These are phyloP conservation scores for Gracilaria gracilis DNA, from an alignment of 23 red algal species.

Conservation along the genomic window DNA sequence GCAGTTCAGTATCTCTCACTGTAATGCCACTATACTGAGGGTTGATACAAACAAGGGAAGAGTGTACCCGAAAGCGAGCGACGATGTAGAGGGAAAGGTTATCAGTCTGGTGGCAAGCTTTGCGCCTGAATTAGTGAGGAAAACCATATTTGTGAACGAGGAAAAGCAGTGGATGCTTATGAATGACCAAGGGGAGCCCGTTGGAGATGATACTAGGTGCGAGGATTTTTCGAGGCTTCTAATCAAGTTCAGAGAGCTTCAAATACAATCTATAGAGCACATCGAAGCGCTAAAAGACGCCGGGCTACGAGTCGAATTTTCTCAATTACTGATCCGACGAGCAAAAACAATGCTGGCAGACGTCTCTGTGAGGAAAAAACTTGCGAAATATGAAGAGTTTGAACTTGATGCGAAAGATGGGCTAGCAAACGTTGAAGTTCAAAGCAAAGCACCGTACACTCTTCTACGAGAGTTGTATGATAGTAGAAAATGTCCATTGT, in stretches of 20 bases:
- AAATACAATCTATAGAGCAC: neutral
- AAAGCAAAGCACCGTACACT: neutral
- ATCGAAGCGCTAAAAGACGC: neutral
- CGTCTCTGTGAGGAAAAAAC: too few relatives aligned
- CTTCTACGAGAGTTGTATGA: neutral
- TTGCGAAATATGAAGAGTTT: too few relatives aligned
- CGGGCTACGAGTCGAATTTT: neutral
- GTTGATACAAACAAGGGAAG: slow-evolving; percentile 15
- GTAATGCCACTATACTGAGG: neutral
- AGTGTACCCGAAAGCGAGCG: slow-evolving; percentile 33
- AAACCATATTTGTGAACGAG: slow-evolving; percentile 34
- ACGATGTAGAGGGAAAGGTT: neutral
- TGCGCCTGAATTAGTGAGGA: slow-evolving; percentile 3
- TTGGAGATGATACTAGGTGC: too few relatives aligned
- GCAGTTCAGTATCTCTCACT: neutral
- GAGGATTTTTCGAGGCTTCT: neutral
- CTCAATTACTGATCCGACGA: neutral
- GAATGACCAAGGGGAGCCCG: neutral
- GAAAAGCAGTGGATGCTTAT: slow-evolving; percentile 48
- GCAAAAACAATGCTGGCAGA: too few relatives aligned
- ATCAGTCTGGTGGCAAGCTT: slow-evolving; percentile 5
- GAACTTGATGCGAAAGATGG: too few relatives aligned
- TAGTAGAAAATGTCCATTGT: neutral
- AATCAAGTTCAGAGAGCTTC: neutral
- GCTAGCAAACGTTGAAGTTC: too few relatives aligned